Evolutionary conservation across 208 protist genomes (phyloP).

Genomic region (Trypanosoma cruzi): DNA sequence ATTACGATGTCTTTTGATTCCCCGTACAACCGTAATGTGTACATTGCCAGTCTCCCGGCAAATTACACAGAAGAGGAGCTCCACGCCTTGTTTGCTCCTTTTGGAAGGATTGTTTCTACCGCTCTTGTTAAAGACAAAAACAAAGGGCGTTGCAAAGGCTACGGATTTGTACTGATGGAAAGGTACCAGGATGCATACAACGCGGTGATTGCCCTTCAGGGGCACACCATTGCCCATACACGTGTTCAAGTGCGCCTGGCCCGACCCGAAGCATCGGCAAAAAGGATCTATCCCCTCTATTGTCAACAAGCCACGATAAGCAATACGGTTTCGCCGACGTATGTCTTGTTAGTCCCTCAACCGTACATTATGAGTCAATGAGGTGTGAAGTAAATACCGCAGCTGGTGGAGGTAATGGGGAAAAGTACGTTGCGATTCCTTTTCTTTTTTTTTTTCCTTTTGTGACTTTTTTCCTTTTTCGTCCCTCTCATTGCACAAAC

Average conservation of each 20-base stretch:
- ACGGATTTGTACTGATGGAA: conserved; percentile 86
- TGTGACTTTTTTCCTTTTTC: not conserved
- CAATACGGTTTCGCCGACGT: conserved; percentile 35
- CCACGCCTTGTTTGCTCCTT: conserved; percentile 63
- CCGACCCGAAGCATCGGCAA: conserved; percentile 56
- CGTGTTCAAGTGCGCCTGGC: conserved; percentile 81
- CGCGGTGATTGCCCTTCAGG: conserved; percentile 62
- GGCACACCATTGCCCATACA: conserved; percentile 40
- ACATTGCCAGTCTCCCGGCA: conserved; percentile 71
- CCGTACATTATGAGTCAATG: conserved; percentile 22
- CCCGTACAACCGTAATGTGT: conserved; percentile 75
- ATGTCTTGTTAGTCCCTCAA: conserved; percentile 31
- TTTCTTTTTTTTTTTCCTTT: not conserved
- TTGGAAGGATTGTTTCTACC: conserved; percentile 63
- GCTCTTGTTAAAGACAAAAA: conserved; percentile 77
- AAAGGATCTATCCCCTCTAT: conserved; percentile 71
- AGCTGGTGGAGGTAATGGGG: not conserved
- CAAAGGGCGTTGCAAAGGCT: conserved; percentile 66
- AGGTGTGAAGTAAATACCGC: conserved; percentile 18
- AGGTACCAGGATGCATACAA: conserved; percentile 45
- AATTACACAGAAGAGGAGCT: conserved; percentile 69
- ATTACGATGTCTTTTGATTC: conserved; percentile 55
- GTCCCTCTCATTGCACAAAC: not conserved
- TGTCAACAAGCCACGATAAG: conserved; percentile 61
- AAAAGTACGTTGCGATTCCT: not conserved